phyloP scores from a whole-genome alignment of 345 rosid species.

The Eucalyptus erythrocorys region DNA sequence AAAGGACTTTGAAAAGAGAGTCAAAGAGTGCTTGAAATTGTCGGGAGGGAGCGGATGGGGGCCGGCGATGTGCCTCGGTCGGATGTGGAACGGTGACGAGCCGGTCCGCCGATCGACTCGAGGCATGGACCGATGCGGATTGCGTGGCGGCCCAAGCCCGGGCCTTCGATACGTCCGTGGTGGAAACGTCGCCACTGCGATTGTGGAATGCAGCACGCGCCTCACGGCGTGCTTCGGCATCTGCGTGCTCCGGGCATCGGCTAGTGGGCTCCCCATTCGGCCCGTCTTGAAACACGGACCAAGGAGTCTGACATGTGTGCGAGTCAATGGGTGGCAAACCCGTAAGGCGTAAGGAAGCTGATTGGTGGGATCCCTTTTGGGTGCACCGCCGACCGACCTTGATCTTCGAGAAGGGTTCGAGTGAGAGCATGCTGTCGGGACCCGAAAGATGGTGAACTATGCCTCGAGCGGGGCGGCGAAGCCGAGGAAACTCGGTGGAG shows the following conservation, averaged over 20 bases:
- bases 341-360: background rate
- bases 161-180: background rate
- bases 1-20: no score
- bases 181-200: background rate
- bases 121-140: background rate
- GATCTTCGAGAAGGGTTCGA: background rate
- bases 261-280: constrained; percentile 19
- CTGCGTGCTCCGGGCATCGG: background rate
- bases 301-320: constrained; percentile 7
- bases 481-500: background rate
- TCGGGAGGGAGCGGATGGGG: background rate
- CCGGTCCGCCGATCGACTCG: no score
- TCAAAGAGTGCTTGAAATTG: no score
- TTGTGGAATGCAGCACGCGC: background rate
- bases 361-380: background rate
- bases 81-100: no score
- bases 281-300: constrained; percentile 42
- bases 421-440: background rate
- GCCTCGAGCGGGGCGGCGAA: no score
- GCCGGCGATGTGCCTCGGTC: background rate
- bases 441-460: background rate
- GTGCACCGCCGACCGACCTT: background rate
- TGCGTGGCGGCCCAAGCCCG: background rate
- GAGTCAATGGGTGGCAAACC: background rate
- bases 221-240: background rate